Evolutionary conservation across 306 rosid species (phyloP).

Genomic region (Cucumis hystrix): DNA sequence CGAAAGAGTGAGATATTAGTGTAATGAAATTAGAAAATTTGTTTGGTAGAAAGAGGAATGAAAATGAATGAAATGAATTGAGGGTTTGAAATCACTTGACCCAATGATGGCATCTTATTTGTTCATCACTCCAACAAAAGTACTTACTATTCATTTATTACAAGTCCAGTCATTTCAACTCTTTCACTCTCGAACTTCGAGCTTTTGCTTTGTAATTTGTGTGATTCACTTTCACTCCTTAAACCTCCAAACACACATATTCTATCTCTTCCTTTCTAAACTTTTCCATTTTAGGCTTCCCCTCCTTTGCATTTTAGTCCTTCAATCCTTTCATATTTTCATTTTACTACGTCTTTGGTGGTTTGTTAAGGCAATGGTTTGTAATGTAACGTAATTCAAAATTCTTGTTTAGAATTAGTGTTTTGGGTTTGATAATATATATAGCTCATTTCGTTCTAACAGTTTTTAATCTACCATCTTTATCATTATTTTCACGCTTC

Average conservation of each 20-base stretch:
- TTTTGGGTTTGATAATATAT: no score
- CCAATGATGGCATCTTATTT: neutral
- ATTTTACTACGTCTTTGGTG: neutral
- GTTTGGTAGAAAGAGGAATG: neutral
- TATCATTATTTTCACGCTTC: no score
- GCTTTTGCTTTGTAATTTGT: neutral
- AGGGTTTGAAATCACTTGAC: neutral
- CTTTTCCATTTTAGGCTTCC: neutral
- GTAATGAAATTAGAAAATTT: neutral
- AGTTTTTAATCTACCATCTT: no score
- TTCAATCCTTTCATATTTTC: neutral
- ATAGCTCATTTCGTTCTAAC: no score
- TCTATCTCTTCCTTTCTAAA: neutral
- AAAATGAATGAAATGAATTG: neutral
- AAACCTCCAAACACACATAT: no score
- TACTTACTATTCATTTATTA: neutral
- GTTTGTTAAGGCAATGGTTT: no score
- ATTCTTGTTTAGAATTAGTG: no score
- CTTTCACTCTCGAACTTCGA: slow-evolving; percentile 2
- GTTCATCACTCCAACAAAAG: neutral
- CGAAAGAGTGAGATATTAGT: no score
- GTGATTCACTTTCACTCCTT: neutral
- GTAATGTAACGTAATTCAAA: no score
- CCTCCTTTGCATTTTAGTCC: neutral
- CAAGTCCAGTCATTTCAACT: neutral